Percentiles rank a stretch among this genome's conserved stretches.
Evolutionary conservation across 2,329 filamentous ascomycete genomes (phyloP).

Genomic region (Monilinia aucupariae): DNA sequence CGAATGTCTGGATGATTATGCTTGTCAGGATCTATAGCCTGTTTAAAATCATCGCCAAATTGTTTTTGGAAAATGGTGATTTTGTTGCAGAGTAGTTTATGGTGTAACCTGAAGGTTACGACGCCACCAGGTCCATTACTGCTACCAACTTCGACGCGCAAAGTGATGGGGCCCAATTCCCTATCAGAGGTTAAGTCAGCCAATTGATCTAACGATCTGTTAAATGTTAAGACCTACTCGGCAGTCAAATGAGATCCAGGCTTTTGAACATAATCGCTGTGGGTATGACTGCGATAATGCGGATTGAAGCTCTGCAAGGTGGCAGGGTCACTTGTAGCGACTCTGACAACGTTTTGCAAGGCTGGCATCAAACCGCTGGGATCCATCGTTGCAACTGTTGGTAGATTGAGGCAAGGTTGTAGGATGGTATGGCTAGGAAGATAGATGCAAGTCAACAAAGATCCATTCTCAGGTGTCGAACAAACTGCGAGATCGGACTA

Average conservation of each 20-base stretch:
- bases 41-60: neutral
- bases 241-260: neutral
- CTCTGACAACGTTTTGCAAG: too few relatives aligned
- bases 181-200: neutral
- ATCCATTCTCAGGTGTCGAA: too few relatives aligned
- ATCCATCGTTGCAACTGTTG: neutral
- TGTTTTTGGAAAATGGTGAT: neutral
- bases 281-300: neutral
- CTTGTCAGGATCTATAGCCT: neutral
- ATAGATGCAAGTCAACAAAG: neutral
- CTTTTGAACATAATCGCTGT: neutral
- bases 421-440: neutral
- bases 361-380: too few relatives aligned
- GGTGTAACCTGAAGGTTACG: neutral
- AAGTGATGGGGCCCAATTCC: neutral
- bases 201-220: too few relatives aligned
- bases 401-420: neutral
- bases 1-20: neutral
- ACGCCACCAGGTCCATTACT: neutral
- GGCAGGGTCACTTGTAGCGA: neutral
- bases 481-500: neutral
- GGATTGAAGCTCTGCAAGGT: neutral
- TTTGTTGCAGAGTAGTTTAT: neutral
- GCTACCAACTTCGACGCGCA: neutral
- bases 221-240: neutral